phyloP scores from a whole-genome alignment of 116 monocot species.

The Zostera marina region DNA sequence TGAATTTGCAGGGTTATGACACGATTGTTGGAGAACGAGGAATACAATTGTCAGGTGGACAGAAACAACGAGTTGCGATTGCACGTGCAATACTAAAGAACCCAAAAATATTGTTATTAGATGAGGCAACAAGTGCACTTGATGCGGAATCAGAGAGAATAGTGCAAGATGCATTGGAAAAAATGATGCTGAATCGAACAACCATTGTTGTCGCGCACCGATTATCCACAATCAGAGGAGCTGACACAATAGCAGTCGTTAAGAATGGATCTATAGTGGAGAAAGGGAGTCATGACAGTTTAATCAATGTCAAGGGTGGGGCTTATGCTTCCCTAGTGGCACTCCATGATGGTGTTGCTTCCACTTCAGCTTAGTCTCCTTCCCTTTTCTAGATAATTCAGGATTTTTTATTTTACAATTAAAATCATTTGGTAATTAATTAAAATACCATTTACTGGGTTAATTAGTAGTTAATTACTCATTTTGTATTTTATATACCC shows the following conservation, averaged over 20 bases:
- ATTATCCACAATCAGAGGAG: slow-evolving; percentile 22
- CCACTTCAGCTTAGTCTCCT: not conserved
- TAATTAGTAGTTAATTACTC: too few relatives aligned
- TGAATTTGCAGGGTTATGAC: slow-evolving; percentile 2
- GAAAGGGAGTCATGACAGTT: slow-evolving; percentile 17
- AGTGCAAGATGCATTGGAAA: slow-evolving; percentile 38
- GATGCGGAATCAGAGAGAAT: slow-evolving; percentile 43
- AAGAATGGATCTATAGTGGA: slow-evolving; percentile 28
- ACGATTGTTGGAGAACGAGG: slow-evolving; percentile 31
- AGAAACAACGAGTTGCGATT: slow-evolving; percentile 57
- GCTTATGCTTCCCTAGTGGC: slow-evolving; percentile 21
- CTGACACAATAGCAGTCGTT: slow-evolving; percentile 26
- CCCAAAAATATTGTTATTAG: slow-evolving; percentile 37
- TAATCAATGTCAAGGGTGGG: slow-evolving; percentile 14
- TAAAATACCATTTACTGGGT: too few relatives aligned
- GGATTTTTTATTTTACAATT: too few relatives aligned
- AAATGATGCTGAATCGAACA: slow-evolving; percentile 38
- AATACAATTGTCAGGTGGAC: slow-evolving; percentile 46
- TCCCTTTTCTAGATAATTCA: too few relatives aligned
- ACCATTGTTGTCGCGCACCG: slow-evolving; percentile 35
- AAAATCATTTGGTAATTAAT: too few relatives aligned
- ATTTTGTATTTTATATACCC: too few relatives aligned
- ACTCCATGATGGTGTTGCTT: slow-evolving; percentile 2
- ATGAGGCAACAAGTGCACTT: slow-evolving; percentile 61
- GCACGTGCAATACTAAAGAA: slow-evolving; percentile 54